A percentile compares a stretch with the other conserved stretches of the same genome.
phyloP scores from a whole-genome alignment of 2,329 filamentous ascomycete genomes.

The Paracamarosporium sp. region DNA sequence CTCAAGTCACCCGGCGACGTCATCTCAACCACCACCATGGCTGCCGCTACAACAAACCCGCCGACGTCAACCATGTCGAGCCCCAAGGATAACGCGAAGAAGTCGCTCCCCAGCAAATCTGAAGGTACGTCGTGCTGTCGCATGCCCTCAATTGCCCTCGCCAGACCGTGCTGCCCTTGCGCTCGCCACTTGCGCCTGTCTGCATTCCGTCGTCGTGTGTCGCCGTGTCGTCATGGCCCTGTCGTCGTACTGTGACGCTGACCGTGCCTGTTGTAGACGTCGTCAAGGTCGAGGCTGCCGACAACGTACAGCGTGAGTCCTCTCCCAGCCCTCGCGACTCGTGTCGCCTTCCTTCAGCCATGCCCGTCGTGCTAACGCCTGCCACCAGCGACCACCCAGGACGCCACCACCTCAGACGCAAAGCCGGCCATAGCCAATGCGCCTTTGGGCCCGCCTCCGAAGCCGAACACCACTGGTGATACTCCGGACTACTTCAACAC shows the following conservation, averaged over 20 bases:
- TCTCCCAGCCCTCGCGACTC: constrained; percentile 3
- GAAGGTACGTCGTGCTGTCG: constrained; percentile 8
- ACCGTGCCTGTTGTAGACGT: constrained; percentile 24
- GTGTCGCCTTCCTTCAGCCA: constrained; percentile 1
- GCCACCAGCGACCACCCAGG: constrained; percentile 25
- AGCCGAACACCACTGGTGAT: constrained; percentile 48
- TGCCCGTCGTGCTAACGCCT: constrained; percentile 25
- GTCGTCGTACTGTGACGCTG: neutral
- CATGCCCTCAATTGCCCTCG: constrained; percentile 1
- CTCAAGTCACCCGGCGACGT: constrained; percentile 10
- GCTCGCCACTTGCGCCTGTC: neutral
- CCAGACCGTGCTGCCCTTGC: neutral
- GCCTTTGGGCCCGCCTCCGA: constrained; percentile 60
- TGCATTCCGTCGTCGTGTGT: neutral
- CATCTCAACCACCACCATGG: constrained; percentile 8
- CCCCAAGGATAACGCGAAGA: constrained; percentile 5
- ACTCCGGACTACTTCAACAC: constrained; percentile 60
- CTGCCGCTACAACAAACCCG: constrained; percentile 10
- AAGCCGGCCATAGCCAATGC: constrained; percentile 50
- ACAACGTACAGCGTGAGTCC: constrained; percentile 34
- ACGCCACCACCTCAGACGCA: constrained; percentile 24
- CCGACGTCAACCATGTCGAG: constrained; percentile 8
- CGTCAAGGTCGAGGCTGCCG: constrained; percentile 29
- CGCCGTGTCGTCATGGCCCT: constrained; percentile 6
- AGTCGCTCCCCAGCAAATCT: neutral